Conservation (phyloP, 495 filamentous ascomycete species). For the Cladorrhinum samala region DNA sequence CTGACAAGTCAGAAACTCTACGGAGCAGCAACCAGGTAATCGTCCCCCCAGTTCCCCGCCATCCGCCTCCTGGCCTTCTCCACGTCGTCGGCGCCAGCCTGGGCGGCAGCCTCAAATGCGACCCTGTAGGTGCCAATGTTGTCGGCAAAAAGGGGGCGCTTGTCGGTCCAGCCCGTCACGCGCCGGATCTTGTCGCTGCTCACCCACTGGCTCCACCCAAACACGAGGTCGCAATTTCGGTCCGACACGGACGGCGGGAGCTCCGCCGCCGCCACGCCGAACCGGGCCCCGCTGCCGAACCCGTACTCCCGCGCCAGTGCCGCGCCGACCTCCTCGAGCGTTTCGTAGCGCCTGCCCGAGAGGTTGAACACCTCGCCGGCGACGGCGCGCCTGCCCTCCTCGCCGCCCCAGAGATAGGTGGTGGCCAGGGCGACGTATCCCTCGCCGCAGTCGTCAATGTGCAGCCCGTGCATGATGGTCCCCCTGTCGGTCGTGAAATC, state of each 20-base stretch:
- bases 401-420: background rate
- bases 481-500: constrained; percentile 24
- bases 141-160: constrained; percentile 30
- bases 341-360: constrained; percentile 34
- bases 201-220: constrained; percentile 33
- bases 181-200: constrained; percentile 34
- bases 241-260: background rate
- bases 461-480: constrained; percentile 34
- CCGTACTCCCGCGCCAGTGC: constrained; percentile 33
- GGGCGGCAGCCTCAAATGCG: constrained; percentile 35
- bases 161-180: constrained; percentile 36
- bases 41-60: background rate
- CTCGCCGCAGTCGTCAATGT: constrained; percentile 42
- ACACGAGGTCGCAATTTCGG: constrained; percentile 23
- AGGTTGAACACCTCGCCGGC: constrained; percentile 37
- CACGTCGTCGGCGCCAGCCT: constrained; percentile 11
- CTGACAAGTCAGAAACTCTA: no score
- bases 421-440: constrained; percentile 36
- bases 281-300: constrained; percentile 17
- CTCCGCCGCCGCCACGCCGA: constrained; percentile 8
- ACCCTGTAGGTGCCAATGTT: constrained; percentile 30
- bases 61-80: background rate
- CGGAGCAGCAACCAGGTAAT: no score
- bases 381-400: constrained; percentile 10
- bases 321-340: constrained; percentile 25